Evolutionary conservation across 2,329 filamentous ascomycete genomes (phyloP), one percentile per base, ranked within the genome.

Genomic region (Bipolaris bicolor): DNA sequence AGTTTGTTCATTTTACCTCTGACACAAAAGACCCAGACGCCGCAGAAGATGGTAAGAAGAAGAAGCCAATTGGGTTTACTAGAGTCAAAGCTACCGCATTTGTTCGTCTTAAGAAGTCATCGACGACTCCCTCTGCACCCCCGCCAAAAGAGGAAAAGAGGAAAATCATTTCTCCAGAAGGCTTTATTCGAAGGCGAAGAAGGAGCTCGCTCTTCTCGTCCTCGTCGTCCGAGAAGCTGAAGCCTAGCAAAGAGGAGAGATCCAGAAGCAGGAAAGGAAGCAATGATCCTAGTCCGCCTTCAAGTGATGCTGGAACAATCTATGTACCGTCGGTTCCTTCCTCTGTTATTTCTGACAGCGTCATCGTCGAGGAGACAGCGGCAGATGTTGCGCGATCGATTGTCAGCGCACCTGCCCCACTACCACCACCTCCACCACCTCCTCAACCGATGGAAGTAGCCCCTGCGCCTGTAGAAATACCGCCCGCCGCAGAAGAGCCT

Each of bases 21-120:
- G 72, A 76, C 69, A 70, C 71, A 55, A 76, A 75, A 72, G 72
- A 73, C 58, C 61, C 71, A 71, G 73, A 74, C 57, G 61, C 70
- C 34, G 45, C 44, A 34, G 69, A 63, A 13, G 44, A 36, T 50
- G 62, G 63, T 13, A 74, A 70, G 52, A 75, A 69, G 60, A 73
- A 68, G 55, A 69, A 66, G 59, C 68, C 62, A 33, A 18, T 58
- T 10, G 61, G 55, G 13, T 46, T 61, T 39, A 65, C 67, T 13
- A 75, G 73, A 50, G 66, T 65, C 11, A 76, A 72, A 52, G 58
- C 64, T 15, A 74, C 59, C 33, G 72, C 67, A 24, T 76, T 74
- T 53, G 63, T 76, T 41, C 72, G 73, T 11, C 58, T 71, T n/a
- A 71, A 60, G 46, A 64, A 69, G 7, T 60, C 70, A n/a, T 52